Conservation (phyloP, 1,139 yeast genomes). For the Yamadazyma spencermartinsiae region DNA sequence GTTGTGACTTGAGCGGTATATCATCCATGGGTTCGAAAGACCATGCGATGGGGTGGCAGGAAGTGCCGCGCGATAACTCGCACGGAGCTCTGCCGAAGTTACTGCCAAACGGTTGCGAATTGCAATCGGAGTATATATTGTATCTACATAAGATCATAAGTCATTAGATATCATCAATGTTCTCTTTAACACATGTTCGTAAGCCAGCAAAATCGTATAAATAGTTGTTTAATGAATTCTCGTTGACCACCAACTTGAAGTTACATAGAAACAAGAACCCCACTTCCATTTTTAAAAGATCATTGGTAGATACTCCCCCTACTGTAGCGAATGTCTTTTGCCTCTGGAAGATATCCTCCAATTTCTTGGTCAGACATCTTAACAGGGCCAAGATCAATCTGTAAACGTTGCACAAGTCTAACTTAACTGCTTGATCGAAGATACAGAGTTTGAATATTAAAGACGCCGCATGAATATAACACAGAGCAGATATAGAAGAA, state of each 20-base stretch:
- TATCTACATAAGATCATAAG: background rate
- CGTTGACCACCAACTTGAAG: slow-evolving; percentile 41
- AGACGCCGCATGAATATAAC: slow-evolving; percentile 43
- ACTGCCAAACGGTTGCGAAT: too few species aligned
- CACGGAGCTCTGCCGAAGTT: too few species aligned
- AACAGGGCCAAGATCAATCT: slow-evolving; percentile 42
- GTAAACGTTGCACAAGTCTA: slow-evolving; percentile 37
- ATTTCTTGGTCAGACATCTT: slow-evolving; percentile 45
- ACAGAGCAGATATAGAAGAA: slow-evolving; percentile 40
- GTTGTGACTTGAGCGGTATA: background rate
- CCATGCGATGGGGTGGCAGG: too few species aligned
- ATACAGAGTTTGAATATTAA: slow-evolving; percentile 39
- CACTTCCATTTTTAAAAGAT: slow-evolving; percentile 41
- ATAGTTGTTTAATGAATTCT: slow-evolving; percentile 32
- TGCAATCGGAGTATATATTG: background rate
- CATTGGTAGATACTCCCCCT: slow-evolving; percentile 43
- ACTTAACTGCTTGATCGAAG: slow-evolving; percentile 32
- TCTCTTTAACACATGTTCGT: slow-evolving; percentile 12
- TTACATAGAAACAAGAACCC: slow-evolving; percentile 43
- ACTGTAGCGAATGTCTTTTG: slow-evolving; percentile 46
- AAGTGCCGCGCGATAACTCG: background rate
- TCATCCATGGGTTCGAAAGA: too few species aligned
- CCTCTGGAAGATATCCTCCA: slow-evolving; percentile 47
- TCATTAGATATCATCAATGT: slow-evolving; percentile 9
- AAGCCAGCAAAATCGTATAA: slow-evolving; percentile 19